Base-by-base conservation (phyloP, 306 rosid species). In the Cercis canadensis region DNA sequence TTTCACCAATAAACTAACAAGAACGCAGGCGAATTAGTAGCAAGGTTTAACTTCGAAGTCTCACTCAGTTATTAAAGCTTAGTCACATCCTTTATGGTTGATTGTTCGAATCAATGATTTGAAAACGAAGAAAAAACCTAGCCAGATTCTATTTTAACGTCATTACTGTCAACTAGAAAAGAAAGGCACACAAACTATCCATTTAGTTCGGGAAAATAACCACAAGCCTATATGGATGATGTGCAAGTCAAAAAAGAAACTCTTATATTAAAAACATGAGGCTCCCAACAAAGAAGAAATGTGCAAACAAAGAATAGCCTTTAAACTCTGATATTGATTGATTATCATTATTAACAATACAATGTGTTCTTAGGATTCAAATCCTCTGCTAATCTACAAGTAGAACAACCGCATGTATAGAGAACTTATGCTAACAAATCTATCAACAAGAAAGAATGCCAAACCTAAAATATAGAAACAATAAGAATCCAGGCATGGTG, bases 381-480 rank as follows among this genome's bases (percentile, higher is more conserved):
- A 61, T 58, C 41, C 53, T 19, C 74, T 55, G 66, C 32, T 49
- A 32, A 72, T 78, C 67, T 54, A 63, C 67, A 76, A 76, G 55
- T 40, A 82, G 39, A 65, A 64, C 18, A 83, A 72, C 32, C 62
- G 55, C 65, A 5, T 57, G 43, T 59, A 46, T 76, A 53, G 60
- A 50, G 31, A 52, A 75, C 67, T 67, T 31, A 24, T 46, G 76
- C 46, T 39, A 6, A 74, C 43, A 74, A 44, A 45, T 53, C 12
- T 81, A 84, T 84, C 67, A 80, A 75, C 85, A 64, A 59, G 16
- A 83, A 88, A 88, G 85, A 84, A 86, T 86, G 70, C 75, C 69
- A 49, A 69, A 58, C 64, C 65, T 47, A 62, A 45, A 60, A 51
- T 57, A 37, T 31, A 7, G 21, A 21, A 69, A 70, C 62, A 15